Conservation (phyloP, 2,329 filamentous ascomycete species). For the Knufia petricola region DNA sequence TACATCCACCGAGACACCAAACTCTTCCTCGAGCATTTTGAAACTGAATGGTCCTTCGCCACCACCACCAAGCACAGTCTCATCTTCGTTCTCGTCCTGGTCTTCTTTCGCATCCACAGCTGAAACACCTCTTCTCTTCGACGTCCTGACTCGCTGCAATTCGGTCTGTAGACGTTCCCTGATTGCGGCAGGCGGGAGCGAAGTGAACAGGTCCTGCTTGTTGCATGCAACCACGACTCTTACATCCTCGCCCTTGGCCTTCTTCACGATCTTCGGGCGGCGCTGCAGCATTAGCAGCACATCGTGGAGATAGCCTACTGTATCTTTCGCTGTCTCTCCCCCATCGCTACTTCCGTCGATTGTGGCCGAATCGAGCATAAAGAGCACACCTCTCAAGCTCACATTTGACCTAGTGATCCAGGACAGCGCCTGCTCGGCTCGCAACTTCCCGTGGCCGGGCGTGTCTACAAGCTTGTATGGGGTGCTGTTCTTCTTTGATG, state of each 20-base stretch:
- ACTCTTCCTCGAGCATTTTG: slow-evolving; percentile 64
- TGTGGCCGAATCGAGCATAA: slow-evolving; percentile 75
- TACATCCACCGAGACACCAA: slow-evolving; percentile 68
- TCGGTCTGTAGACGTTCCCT: slow-evolving; percentile 68
- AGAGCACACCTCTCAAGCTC: slow-evolving; percentile 58
- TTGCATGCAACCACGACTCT: slow-evolving; percentile 82
- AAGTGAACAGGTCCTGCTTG: slow-evolving; percentile 92
- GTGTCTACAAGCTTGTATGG: slow-evolving; percentile 54
- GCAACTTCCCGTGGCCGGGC: slow-evolving; percentile 90
- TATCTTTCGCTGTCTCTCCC: slow-evolving; percentile 48
- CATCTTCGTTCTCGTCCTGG: slow-evolving; percentile 53
- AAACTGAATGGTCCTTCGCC: slow-evolving; percentile 72
- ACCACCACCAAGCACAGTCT: slow-evolving; percentile 76
- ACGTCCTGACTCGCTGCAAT: slow-evolving; percentile 65
- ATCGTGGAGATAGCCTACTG: slow-evolving; percentile 81
- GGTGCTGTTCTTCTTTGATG: slow-evolving; percentile 29
- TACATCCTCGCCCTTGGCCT: slow-evolving; percentile 47
- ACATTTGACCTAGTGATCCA: slow-evolving; percentile 40
- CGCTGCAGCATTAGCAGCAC: slow-evolving; percentile 75
- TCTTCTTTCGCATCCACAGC: slow-evolving; percentile 18
- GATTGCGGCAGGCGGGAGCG: slow-evolving; percentile 68
- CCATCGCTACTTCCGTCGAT: slow-evolving; percentile 35
- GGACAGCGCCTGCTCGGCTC: slow-evolving; percentile 53
- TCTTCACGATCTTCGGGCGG: slow-evolving; percentile 41
- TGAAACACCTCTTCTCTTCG: slow-evolving; percentile 65